Evolutionary conservation across 345 rosid genomes (phyloP), one percentile per base, ranked within the genome.

Genomic region (Eucalyptus marginata): DNA sequence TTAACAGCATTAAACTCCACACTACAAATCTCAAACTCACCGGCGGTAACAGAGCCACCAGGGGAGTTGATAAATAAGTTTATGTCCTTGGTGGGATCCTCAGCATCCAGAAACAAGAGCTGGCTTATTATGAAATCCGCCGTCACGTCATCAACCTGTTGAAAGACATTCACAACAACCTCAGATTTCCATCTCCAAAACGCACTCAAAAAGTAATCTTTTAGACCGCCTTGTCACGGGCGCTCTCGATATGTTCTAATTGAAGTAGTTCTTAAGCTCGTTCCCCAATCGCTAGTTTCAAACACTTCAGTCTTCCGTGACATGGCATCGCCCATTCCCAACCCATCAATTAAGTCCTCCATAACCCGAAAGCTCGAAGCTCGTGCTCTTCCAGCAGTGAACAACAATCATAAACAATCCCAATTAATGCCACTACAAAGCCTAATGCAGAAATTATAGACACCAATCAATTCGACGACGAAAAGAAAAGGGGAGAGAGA

Each of bases 41-140:
- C 99, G 43, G 98, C 98, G 83, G 97, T 96, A 36, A 96, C 94
- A 43, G 99, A 95, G 88, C 99, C 99, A 92, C 99, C 99, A 0
- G 99, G 98, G 46, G 99, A 96, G 91, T 97, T 96, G 90, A 96
- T 97, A 85, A 97, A 96, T 89, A 97, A 87, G 11, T 89, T 96
- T 87, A 97, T 97, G 87, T 96, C 99, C 92, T 95, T 94, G 87
- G 91, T 92, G 2, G 97, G 92, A 87, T 97, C 99, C 88, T 97
- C 96, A 31, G 97, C 98, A 89, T 97, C 99, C 51, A 97, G 94
- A 88, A 97, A 92, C 87, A 97, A 93, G 88, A 97, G 96, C 93
- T 97, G 99, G 91, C 97, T 96, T 91, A 96, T 96, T 9, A 96
- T 87, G 90, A 97, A 95, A 93, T 97, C 99, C 5, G 98, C 99